These are phyloP conservation scores for Starmerella stigmatis DNA, from an alignment of 805 yeast species.

Conservation along the genomic window DNA sequence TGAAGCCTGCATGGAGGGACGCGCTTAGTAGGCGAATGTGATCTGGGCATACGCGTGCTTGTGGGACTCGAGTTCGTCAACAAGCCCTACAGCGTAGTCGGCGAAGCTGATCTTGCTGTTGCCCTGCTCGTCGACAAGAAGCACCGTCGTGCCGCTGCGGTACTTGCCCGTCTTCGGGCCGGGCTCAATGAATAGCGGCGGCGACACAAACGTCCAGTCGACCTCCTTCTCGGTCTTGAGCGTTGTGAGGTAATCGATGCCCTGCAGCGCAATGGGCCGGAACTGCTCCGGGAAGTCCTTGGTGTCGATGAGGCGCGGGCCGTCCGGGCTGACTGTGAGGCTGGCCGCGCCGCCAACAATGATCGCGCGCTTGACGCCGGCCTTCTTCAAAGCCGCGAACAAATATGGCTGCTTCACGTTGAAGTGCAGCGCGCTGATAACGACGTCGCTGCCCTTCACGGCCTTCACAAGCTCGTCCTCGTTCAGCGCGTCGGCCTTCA, in stretches of 20 bases:
- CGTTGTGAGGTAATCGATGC: constrained; percentile 6
- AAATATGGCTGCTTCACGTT: constrained; percentile 7
- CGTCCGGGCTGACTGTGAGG: constrained; percentile 11
- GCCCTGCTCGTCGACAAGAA: constrained; percentile 11
- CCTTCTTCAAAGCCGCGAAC: constrained; percentile 5
- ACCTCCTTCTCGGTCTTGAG: constrained; percentile 7
- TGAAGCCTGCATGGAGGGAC: no score
- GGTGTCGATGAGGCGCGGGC: constrained; percentile 14
- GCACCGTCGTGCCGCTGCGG: constrained; percentile 12
- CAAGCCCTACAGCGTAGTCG: constrained; percentile 17
- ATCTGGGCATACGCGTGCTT: constrained; percentile 10
- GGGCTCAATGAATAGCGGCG: constrained; percentile 10
- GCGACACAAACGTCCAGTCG: constrained; percentile 18
- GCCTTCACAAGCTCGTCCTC: constrained; percentile 4
- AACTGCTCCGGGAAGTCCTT: constrained; percentile 16
- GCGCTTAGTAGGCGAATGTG: constrained; percentile 14
- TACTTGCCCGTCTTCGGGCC: constrained; percentile 12
- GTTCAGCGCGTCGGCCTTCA: constrained; percentile 15
- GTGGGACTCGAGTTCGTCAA: constrained; percentile 16
- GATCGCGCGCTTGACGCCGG: constrained; percentile 15
- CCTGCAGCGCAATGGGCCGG: constrained; percentile 7
- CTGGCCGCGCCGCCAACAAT: constrained; percentile 19
- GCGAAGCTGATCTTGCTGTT: constrained; percentile 16
- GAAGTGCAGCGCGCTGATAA: constrained; percentile 11
- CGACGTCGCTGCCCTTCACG: constrained; percentile 14